phyloP scores from a whole-genome alignment of 345 rosid genomes.

The Erucastrum elatum region DNA sequence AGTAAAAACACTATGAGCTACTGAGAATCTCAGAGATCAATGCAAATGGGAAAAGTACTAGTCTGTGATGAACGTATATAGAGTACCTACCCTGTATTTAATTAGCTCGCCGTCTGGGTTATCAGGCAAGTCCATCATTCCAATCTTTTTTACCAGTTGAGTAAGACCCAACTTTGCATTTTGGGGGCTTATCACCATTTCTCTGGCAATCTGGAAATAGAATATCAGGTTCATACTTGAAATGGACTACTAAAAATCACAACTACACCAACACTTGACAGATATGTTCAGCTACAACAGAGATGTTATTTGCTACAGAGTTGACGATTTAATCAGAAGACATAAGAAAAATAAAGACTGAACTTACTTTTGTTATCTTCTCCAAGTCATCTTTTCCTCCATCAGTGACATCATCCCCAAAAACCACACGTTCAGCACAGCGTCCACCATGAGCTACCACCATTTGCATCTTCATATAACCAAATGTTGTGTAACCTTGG shows the following conservation, averaged over 20 bases:
- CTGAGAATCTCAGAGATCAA: background rate
- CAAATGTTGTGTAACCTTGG: conserved; percentile 96
- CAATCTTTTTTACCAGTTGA: conserved; percentile 70
- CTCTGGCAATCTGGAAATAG: conserved; percentile 79
- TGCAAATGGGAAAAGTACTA: conserved; percentile 2
- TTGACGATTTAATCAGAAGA: conserved; percentile 1
- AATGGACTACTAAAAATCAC: background rate
- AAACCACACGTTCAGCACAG: conserved; percentile 85
- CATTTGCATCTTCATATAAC: conserved; percentile 99
- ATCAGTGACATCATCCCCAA: conserved; percentile 85
- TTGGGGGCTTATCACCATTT: conserved; percentile 97
- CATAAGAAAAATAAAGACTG: background rate
- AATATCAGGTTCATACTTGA: conserved; percentile 12
- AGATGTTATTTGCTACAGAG: background rate
- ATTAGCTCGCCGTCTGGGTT: conserved; percentile 72
- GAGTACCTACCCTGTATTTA: conserved; percentile 61
- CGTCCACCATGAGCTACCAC: conserved; percentile 97
- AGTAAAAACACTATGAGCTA: background rate
- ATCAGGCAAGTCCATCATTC: conserved; percentile 70
- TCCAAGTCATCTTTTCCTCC: conserved; percentile 93
- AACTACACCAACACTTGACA: conserved; percentile 2
- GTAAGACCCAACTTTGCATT: conserved; percentile 79
- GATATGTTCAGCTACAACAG: background rate
- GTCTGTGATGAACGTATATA: conserved; percentile 28
- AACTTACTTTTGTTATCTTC: conserved; percentile 80